These are phyloP conservation scores for Taphrina pruni DNA, from an alignment of 1,139 yeast species.

Conservation along the genomic window DNA sequence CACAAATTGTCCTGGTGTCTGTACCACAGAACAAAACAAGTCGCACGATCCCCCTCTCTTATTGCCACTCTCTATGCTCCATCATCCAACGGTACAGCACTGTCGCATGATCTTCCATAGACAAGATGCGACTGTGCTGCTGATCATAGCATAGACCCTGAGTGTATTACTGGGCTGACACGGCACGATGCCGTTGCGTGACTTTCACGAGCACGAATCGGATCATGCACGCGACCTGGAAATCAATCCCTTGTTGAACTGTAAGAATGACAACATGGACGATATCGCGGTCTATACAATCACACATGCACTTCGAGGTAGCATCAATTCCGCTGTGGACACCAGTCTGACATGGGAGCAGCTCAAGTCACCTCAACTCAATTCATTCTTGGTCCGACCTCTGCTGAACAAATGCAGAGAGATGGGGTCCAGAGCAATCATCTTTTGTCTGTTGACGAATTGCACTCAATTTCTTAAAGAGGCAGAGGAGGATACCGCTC, in stretches of 20 bases:
- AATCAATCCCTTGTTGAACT: constrained; percentile 17
- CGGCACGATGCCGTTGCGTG: neutral
- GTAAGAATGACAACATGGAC: constrained; percentile 47
- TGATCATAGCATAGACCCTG: too few relatives aligned
- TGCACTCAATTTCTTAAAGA: constrained; percentile 58
- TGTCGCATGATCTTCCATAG: neutral
- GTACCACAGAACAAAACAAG: constrained; percentile 4
- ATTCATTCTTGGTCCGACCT: constrained; percentile 61
- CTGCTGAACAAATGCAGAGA: constrained; percentile 52
- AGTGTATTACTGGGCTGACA: too few relatives aligned
- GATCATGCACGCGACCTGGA: constrained; percentile 20
- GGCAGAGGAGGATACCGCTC: constrained; percentile 58
- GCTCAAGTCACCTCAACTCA: constrained; percentile 62
- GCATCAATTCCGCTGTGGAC: constrained; percentile 56
- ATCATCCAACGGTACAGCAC: neutral
- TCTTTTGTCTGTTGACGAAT: constrained; percentile 54
- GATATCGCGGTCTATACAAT: constrained; percentile 50
- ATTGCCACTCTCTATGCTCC: neutral
- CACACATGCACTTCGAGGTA: constrained; percentile 45
- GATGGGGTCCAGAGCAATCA: constrained; percentile 50
- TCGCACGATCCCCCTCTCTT: constrained; percentile 1
- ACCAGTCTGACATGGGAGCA: constrained; percentile 63
- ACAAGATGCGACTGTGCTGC: neutral
- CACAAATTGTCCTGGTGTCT: neutral
- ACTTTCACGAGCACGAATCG: constrained; percentile 1